Base-by-base conservation (phyloP, 225 moss, liverwort and hornwort species). In the Asterella californica region DNA sequence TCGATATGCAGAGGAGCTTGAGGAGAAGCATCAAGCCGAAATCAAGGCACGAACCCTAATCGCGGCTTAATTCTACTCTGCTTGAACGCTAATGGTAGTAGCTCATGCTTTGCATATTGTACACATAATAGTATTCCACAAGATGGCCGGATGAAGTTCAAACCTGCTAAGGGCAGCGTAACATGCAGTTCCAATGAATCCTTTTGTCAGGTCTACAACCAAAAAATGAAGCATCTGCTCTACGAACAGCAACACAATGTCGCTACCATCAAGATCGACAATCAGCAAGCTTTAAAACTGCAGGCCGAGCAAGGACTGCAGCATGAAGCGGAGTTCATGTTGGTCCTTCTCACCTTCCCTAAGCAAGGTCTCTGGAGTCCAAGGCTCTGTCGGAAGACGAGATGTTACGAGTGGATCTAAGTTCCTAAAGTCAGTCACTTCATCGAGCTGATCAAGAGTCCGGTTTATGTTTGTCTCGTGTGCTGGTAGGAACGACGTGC, bases 151-250 rank as follows among this genome's bases (percentile, higher is more conserved):
- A 67, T 34, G 37, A 67, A 36, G 15, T 67, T 36, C 37, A 67
- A 19, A 67, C 25, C 71, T 70, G 22, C 38, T 70, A 6, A 45
- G 8, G 33, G 62, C 32, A 78, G 24, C 21, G 12, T 57, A 57
- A 32, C 21, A 21, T 38, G 27, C 22, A 62, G 2, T 38, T 62
- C 30, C 66, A 8, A 3, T 82, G 67, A 48, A 59, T 70, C 77
- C 30, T 49, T 36, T 32, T 54, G 22, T 22, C 38, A 99, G 95
- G 87, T 93, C 4, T 92, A 99, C 63, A 99, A 95, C 50, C 95
- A 99, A 87, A 99, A 90, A 78, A 95, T 93, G 90, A 99, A 99
- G 82, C 95, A 99, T 79, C 59, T 95, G 5, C 77, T 95, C 1
- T 95, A 94, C 15, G 95, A 99, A 59, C 95, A 99, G 84, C 91